Base-by-base conservation (phyloP, 371 early-diverging fungal species). In the Mortierella sp. region DNA sequence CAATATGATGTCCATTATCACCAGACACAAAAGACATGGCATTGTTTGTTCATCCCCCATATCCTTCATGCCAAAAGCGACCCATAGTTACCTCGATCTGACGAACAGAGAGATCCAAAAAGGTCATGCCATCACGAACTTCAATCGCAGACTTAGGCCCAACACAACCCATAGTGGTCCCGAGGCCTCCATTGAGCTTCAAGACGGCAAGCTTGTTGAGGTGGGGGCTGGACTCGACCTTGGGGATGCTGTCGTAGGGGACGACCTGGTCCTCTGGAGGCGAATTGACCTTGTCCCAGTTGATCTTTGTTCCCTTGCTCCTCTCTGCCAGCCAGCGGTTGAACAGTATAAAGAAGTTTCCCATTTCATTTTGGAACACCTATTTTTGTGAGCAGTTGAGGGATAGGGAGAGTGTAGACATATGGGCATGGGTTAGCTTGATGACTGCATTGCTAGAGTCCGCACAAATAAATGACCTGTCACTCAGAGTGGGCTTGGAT, bases 161-260 rank as follows among this genome's bases (percentile, higher is more conserved):
- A 78, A 98, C 97, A 87, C 99, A 99, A 31, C 99, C 99, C 99
- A 99, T 99, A 65, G 99, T 98, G 44, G 99, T 99, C 76, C 99
- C 99, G 47, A 99, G 94, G 77, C 99, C 99, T 88, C 99, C 99
- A 87, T 99, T 99, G 72, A 99, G 93, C 92, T 99, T 99, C 65
- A 99, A 91, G 9, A 99, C 99, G 70, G 99, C 99, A 16, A 99
- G 93, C 88, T 99, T 99, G 80, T 90, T 90, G 26, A 99, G 93
- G 50, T 88, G 75, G 74, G 95, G 93, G 72, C 89, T 83, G 21
- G 91, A 88, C 34, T 91, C 82, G 63, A 88, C 87, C 75, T 90
- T 88, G 70, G 92, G 89, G 52, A 98, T 91, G 47, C 88, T 90
- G 76, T 90, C 91, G 89, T 98, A 98, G 31, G 92, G 92, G 42